These are phyloP conservation scores for Colletotrichum lentis DNA, from an alignment of 2,329 filamentous ascomycete species.

Conservation along the genomic window DNA sequence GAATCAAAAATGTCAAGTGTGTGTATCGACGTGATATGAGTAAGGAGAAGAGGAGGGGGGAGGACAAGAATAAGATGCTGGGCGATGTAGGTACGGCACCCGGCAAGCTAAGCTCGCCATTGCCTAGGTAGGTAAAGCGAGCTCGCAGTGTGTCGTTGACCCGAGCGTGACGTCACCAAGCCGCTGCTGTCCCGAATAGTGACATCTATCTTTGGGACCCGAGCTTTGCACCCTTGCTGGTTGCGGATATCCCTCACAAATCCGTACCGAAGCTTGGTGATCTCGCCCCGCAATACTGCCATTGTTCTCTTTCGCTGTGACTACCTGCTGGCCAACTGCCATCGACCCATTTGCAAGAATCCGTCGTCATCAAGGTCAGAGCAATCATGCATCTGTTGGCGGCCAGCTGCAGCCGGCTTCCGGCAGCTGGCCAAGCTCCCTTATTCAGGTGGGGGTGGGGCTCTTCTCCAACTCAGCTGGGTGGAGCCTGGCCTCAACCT, in stretches of 20 bases:
- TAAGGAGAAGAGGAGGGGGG: not conserved
- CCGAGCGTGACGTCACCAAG: conserved; percentile 28
- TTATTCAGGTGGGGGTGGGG: not conserved
- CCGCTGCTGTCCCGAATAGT: conserved; percentile 5
- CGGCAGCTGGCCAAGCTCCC: not conserved
- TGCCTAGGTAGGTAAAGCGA: conserved; percentile 10
- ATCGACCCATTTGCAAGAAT: conserved; percentile 24
- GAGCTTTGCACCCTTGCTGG: not conserved
- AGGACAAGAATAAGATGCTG: not conserved
- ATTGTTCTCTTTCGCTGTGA: not conserved
- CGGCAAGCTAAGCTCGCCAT: not conserved
- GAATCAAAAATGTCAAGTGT: not conserved
- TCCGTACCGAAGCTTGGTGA: not conserved
- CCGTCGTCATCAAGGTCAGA: not conserved
- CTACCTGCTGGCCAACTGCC: conserved; percentile 11
- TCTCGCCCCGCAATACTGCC: conserved; percentile 9
- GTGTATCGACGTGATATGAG: not conserved
- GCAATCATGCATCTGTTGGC: not conserved
- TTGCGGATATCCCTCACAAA: not conserved
- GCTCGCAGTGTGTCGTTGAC: conserved; percentile 20
- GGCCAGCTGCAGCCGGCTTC: not conserved
- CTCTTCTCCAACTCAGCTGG: not conserved
- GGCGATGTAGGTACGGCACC: not conserved
- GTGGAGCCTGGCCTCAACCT: not conserved
- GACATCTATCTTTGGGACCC: conserved; percentile 26